Evolutionary conservation across 305 asterid species (phyloP).

Genomic region (Plantago lanceolata): DNA sequence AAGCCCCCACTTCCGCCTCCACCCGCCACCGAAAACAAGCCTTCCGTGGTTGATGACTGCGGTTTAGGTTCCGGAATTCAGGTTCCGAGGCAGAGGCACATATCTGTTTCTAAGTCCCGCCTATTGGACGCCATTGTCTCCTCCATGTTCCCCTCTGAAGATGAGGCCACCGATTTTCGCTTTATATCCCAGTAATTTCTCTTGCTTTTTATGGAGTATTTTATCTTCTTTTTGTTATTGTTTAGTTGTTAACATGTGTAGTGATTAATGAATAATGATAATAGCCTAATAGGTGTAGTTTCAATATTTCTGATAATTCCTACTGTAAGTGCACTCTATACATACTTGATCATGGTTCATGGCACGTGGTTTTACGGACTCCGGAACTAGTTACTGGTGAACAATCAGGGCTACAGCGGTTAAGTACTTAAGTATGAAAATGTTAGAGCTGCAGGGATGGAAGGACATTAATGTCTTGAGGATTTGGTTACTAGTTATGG

Average conservation of each 20-base stretch:
- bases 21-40: not conserved
- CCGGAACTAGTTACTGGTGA: not conserved
- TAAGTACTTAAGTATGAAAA: not conserved
- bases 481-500: not conserved
- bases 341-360: no score
- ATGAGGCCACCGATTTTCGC: conserved; percentile 50
- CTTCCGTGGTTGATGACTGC: not conserved
- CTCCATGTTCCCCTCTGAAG: conserved; percentile 51
- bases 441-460: not conserved
- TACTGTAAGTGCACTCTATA: no score
- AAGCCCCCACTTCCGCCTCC: not conserved
- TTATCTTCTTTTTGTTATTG: no score
- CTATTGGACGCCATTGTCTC: conserved; percentile 59
- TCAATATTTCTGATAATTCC: no score
- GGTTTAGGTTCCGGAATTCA: conserved; percentile 44
- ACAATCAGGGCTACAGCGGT: not conserved
- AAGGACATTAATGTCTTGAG: not conserved
- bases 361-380: no score
- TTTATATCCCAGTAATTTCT: conserved; percentile 48
- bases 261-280: no score
- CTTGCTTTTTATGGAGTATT: no score
- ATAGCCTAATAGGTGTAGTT: no score
- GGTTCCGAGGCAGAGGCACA: conserved; percentile 69
- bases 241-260: not conserved
- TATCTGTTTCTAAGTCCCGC: conserved; percentile 61